Conservation (phyloP, 495 filamentous ascomycete genomes). For the Aspergillus bridgeri region DNA sequence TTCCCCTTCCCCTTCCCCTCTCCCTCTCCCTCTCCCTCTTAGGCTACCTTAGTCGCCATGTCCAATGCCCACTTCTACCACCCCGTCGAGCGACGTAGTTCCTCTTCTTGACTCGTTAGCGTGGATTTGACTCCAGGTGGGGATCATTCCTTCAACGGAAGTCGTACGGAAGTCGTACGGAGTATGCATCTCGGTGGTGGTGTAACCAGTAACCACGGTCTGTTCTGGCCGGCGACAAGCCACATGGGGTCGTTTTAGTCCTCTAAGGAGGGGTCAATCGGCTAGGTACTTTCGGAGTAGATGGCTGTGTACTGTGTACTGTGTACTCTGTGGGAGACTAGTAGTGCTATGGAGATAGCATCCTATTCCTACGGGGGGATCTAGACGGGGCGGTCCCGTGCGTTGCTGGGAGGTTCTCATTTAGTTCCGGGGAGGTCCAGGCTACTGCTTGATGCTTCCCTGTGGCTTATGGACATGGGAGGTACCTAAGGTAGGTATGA, state of each 20-base stretch:
- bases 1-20: too few species aligned
- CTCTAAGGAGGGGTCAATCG: not conserved
- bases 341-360: too few species aligned
- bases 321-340: too few species aligned
- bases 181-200: not conserved
- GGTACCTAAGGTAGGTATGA: too few species aligned
- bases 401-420: not conserved
- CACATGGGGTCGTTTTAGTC: not conserved
- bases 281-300: too few species aligned
- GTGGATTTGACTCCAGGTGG: not conserved
- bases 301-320: too few species aligned
- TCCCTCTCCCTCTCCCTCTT: not conserved
- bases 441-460: not conserved
- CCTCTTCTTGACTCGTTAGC: not conserved
- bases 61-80: not conserved
- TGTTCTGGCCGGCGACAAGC: not conserved
- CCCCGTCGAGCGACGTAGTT: not conserved
- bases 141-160: not conserved
- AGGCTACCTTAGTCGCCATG: not conserved
- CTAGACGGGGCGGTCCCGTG: not conserved
- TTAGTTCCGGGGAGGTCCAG: not conserved
- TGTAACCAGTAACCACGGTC: too few species aligned
- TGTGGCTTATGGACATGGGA: not conserved
- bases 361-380: not conserved
- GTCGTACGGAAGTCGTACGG: not conserved